Evolutionary conservation across 495 filamentous ascomycete species (phyloP), one percentile per base, ranked within the genome.

Genomic region (Aspergillus saccharolyticus): DNA sequence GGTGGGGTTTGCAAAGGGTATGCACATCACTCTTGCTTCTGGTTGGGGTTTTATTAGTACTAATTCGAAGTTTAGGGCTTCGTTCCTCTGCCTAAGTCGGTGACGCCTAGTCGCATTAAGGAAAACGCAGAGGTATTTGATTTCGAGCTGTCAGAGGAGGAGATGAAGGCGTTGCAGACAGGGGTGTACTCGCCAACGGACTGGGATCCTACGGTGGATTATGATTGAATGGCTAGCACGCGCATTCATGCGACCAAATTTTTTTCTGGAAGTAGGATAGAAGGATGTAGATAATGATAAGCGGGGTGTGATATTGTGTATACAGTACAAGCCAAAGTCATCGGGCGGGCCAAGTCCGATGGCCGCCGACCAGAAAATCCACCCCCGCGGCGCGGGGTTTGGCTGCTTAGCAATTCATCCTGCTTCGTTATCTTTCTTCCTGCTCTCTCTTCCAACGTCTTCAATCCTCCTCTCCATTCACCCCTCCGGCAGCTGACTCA

Each of bases 1-100:
- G 89, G 48, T 96, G 91, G 91, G 89, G 88, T 62, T 70, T 96
- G 67, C 89, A 96, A 70, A 93, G 78, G 68, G 74, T 75, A 51
- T 57, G 72, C 9, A n/a, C 25, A 28, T 28, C 10, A 4, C 25
- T 55, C 42, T 50, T 12, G 9, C 0, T 56, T 45, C 5, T 19
- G 17, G 20, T 24, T 58, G n/a, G 0, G 44, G 15, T 33, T 7
- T 52, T 1, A 42, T 30, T 4, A 17, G 18, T 19, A 28, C 45
- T 55, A 42, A 17, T n/a, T 3, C 19, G 16, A 8, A n/a, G 50
- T 33, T 5, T 60, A 76, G 79, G 82, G 83, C 22, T 81, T 81
- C 21, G 81, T 83, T 43, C 83, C 85, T n/a, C 68, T 87, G 52
- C 83, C 84, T 6, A 87, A 86, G 66, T 84, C 80, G 58, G 75